phyloP scores from a whole-genome alignment of 257 asterid genomes.

The Thymus mandschuricus region DNA sequence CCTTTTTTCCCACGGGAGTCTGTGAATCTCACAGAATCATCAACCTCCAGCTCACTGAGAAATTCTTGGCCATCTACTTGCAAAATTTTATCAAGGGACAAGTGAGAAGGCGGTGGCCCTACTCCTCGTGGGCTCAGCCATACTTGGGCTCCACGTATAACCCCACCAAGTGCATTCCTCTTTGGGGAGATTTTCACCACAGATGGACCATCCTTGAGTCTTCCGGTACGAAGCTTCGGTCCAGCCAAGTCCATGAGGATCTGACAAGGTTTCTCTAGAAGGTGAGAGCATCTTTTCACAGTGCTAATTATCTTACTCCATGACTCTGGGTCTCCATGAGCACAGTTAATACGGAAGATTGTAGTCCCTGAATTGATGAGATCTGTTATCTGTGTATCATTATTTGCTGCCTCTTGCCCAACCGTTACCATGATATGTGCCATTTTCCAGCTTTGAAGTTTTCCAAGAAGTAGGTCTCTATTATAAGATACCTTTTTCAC shows the following conservation, averaged over 20 bases:
- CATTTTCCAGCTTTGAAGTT: constrained; percentile 48
- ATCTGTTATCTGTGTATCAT: constrained; percentile 45
- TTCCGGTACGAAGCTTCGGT: constrained; percentile 78
- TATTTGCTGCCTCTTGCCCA: constrained; percentile 61
- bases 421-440: constrained; percentile 78
- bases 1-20: constrained; percentile 65
- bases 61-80: constrained; percentile 57
- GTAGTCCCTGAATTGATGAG: constrained; percentile 66
- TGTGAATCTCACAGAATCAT: constrained; percentile 52
- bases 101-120: constrained; percentile 66
- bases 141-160: constrained; percentile 55
- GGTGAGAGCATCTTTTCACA: constrained; percentile 53
- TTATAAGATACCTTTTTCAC: constrained; percentile 46
- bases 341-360: constrained; percentile 72
- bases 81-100: constrained; percentile 57
- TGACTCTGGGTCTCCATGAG: constrained; percentile 62
- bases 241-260: constrained; percentile 85
- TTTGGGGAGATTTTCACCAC: constrained; percentile 66
- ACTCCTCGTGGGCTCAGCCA: constrained; percentile 61
- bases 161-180: constrained; percentile 53
- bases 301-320: constrained; percentile 62
- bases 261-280: constrained; percentile 74
- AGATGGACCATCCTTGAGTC: constrained; percentile 62
- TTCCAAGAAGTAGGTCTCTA: constrained; percentile 55
- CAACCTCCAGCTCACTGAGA: constrained; percentile 49